Evolutionary conservation across 139 green algal species (phyloP).

Genomic region (Chlorokybus atmophyticus): DNA sequence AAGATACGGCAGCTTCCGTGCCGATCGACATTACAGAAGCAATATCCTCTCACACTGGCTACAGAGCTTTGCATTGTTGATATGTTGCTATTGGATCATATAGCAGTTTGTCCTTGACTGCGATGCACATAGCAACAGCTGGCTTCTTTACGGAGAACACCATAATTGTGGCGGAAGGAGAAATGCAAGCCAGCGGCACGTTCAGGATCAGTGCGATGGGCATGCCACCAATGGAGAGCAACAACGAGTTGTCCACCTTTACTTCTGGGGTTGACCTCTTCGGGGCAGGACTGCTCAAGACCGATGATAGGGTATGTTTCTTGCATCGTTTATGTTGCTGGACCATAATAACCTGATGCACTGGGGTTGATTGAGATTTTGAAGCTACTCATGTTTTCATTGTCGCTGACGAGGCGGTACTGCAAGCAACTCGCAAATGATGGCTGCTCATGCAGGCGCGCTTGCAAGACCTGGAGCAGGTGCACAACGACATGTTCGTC

Average conservation of each 20-base stretch:
- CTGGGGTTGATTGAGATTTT: no score
- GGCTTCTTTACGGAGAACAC: conserved; percentile 24
- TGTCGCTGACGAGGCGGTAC: no score
- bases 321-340: no score
- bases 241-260: not conserved
- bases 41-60: conserved; percentile 20
- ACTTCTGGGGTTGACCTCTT: conserved; percentile 12
- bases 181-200: conserved; percentile 7
- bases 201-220: conserved; percentile 6
- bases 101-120: not conserved
- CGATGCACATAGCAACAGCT: conserved; percentile 4
- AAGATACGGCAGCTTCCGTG: conserved; percentile 58
- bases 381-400: no score
- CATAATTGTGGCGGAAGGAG: conserved; percentile 22
- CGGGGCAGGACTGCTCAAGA: conserved; percentile 1
- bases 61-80: conserved; percentile 4
- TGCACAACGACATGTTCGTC: no score
- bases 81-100: not conserved
- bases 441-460: no score
- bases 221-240: not conserved
- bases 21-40: conserved; percentile 58
- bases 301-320: not conserved
- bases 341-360: no score
- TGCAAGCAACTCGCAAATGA: no score
- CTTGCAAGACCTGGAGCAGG: no score